These are phyloP conservation scores for Diaporthe vexans DNA, from an alignment of 2,329 filamentous ascomycete genomes.

Conservation along the genomic window DNA sequence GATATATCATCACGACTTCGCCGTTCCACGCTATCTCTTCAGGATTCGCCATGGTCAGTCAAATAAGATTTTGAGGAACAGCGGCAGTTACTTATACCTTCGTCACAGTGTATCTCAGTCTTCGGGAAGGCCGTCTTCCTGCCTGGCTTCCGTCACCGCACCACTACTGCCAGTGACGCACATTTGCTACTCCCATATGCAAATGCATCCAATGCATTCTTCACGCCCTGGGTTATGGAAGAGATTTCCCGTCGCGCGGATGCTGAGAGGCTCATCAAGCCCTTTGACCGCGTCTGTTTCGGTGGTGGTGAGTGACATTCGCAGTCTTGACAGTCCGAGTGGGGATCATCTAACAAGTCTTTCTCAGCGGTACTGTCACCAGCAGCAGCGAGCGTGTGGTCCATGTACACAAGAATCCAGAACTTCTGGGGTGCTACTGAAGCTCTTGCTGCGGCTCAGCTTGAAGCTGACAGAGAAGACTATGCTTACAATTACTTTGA, in stretches of 20 bases:
- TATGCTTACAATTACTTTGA: constrained; percentile 44
- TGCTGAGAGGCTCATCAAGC: constrained; percentile 42
- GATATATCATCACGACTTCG: constrained; percentile 41
- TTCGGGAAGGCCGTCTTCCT: constrained; percentile 43
- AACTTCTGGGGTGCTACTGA: constrained; percentile 44
- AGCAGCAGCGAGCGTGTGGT: constrained; percentile 41
- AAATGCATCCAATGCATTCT: constrained; percentile 36
- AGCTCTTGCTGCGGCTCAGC: constrained; percentile 37
- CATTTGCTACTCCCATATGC: constrained; percentile 40
- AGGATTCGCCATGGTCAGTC: constrained; percentile 36
- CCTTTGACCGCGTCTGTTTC: constrained; percentile 41
- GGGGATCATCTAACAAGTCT: neutral
- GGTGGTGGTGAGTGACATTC: constrained; percentile 43
- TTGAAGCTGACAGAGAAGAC: constrained; percentile 42
- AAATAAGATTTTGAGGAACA: neutral
- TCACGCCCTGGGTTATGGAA: constrained; percentile 46
- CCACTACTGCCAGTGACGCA: constrained; percentile 38
- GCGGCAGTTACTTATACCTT: neutral
- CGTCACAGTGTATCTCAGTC: constrained; percentile 35
- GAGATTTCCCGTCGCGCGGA: constrained; percentile 42
- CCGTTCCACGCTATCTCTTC: constrained; percentile 44
- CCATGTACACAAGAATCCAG: constrained; percentile 42
- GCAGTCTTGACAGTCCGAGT: neutral
- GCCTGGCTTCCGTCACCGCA: constrained; percentile 44
- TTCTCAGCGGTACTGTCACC: constrained; percentile 41